Evolutionary conservation across 2,329 filamentous ascomycete species (phyloP), one percentile per base, ranked within the genome.

Genomic region (Dactylella cylindrospora): DNA sequence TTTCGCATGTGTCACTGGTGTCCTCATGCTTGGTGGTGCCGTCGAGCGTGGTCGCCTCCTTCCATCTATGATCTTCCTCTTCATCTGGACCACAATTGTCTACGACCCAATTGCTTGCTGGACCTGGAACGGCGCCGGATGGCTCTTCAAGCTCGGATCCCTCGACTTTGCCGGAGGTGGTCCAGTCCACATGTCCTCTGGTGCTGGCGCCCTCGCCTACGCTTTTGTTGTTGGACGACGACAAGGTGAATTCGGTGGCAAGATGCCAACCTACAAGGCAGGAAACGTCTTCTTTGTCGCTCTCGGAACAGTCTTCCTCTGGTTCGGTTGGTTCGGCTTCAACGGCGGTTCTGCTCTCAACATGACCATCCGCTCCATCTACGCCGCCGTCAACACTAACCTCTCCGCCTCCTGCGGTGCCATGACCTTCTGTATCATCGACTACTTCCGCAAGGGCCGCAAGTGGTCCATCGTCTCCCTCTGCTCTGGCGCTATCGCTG

Each of bases 41-140:
- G 84, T 85, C 57, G 80, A 82, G 67, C 75, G 80, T 45, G 64
- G 64, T 12, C 59, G 64, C 38, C 53, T 66, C 1, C 36, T 66
- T 8, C 64, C 64, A 7, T 53, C 46, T 25, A 59, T 65, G 59
- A 39, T 66, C 13, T 66, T 66, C 60, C 40, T 64, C 10, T 66
- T 66, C 60, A 66, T 66, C 72, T 95, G 90, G 90, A 80, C 85
- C 1, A 95, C 90, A 5, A 72, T 95, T 60, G 85, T 95, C 71
- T 95, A 95, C 74, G 89, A 95, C 69, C 86, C 89, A 1, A 90
- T 95, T 71, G 90, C 90, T 35, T 95, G 88, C 79, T 84, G 82
- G 81, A 83, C 81, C 3, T 85, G 83, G 83, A 85, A 85, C 67
- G 68, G 77, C n/a, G 79, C 78, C 46, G 82, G 83, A 8, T 85